These are phyloP conservation scores for Pseudocercospora ulei DNA, from an alignment of 2,329 filamentous ascomycete genomes.

Conservation along the genomic window DNA sequence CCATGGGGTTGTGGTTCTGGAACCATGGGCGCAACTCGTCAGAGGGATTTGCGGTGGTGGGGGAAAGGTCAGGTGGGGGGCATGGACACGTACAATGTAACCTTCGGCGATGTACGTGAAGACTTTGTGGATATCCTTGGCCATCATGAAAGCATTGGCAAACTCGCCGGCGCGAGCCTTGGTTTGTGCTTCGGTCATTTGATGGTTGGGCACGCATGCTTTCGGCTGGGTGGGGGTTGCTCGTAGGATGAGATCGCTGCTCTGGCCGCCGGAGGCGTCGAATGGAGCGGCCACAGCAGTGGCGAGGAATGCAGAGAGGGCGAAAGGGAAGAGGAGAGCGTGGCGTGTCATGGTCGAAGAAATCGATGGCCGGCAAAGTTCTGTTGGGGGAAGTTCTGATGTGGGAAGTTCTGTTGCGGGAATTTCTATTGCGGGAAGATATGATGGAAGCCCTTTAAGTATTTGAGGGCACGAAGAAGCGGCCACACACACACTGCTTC, in stretches of 20 bases:
- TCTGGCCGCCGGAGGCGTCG: too few species aligned
- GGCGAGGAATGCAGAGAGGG: not conserved
- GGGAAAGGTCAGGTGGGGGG: too few species aligned
- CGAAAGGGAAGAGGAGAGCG: not conserved
- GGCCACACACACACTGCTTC: too few species aligned
- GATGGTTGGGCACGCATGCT: not conserved
- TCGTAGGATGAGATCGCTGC: too few species aligned
- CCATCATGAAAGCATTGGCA: not conserved
- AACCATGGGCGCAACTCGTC: not conserved
- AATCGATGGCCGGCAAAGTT: too few species aligned
- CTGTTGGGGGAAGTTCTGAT: too few species aligned
- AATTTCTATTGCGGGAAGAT: too few species aligned
- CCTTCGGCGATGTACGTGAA: not conserved
- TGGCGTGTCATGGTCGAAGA: too few species aligned
- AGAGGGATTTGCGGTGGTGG: not conserved
- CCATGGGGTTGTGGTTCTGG: not conserved
- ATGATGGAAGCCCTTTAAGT: too few species aligned
- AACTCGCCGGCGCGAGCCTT: not conserved
- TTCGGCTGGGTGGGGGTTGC: not conserved
- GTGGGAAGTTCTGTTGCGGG: too few species aligned
- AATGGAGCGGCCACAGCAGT: not conserved
- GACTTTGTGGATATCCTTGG: not conserved
- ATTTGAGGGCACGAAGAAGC: too few species aligned
- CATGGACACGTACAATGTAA: conserved; percentile 1
- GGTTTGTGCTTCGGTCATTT: not conserved